Evolutionary conservation across 371 early-diverging fungal species (phyloP).

Genomic region (Mortierella sp.): DNA sequence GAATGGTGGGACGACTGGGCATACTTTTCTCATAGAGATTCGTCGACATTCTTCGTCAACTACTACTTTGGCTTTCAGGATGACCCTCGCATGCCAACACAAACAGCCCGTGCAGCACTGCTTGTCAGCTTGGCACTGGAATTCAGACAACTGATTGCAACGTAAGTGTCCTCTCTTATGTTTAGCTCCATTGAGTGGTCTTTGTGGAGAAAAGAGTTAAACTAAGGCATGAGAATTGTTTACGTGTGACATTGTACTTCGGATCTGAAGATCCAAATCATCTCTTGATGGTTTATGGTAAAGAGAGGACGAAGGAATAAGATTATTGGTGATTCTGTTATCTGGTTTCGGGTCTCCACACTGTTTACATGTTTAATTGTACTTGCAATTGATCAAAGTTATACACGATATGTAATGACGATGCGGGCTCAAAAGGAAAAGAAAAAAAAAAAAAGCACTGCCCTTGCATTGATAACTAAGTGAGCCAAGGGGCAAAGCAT

Average conservation of each 20-base stretch:
- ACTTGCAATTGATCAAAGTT: too few species aligned
- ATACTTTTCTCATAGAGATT: slow-evolving; percentile 54
- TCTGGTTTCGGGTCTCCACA: slow-evolving; percentile 61
- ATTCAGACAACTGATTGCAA: slow-evolving; percentile 47
- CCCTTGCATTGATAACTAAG: not conserved
- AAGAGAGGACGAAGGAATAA: too few species aligned
- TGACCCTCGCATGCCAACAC: slow-evolving; percentile 53
- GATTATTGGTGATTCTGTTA: too few species aligned
- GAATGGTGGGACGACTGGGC: slow-evolving; percentile 59
- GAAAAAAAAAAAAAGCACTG: not conserved
- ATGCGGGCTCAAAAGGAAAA: not conserved
- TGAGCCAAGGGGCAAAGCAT: slow-evolving; percentile 61
- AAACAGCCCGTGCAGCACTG: slow-evolving; percentile 53
- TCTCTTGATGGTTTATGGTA: too few species aligned
- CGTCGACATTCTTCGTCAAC: slow-evolving; percentile 55
- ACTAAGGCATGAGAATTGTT: too few species aligned
- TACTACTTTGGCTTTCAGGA: slow-evolving; percentile 58
- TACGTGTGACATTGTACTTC: too few species aligned
- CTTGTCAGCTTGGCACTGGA: slow-evolving; percentile 56
- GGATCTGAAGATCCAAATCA: too few species aligned
- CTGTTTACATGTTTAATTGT: not conserved
- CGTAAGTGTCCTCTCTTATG: too few species aligned
- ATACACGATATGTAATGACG: not conserved
- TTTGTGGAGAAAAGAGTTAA: too few species aligned
- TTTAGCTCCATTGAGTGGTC: too few species aligned